Percentiles rank a stretch among this genome's conserved stretches.
Evolutionary conservation across 2,329 filamentous ascomycete species (phyloP).

Genomic region (Rutstroemia sp.): DNA sequence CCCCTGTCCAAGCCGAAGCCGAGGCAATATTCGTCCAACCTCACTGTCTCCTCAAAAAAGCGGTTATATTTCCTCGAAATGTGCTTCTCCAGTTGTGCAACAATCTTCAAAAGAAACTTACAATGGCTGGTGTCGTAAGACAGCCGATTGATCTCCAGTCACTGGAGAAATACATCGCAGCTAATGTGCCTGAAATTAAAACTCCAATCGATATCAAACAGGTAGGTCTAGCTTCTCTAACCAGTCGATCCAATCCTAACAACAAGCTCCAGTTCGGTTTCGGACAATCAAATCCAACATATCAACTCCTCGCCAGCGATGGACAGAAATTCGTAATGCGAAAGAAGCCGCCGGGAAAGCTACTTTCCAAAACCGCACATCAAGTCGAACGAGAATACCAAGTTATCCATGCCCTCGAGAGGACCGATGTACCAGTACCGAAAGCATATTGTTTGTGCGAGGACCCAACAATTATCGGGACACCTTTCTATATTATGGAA

Average conservation of each 20-base stretch:
- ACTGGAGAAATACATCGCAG: conserved; percentile 69
- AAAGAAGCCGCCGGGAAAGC: conserved; percentile 94
- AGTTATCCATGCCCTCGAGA: conserved; percentile 75
- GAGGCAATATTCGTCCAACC: conserved; percentile 3
- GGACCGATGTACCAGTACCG: conserved; percentile 79
- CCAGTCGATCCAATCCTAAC: conserved; percentile 1
- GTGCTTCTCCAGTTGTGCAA: not conserved
- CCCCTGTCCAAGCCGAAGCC: conserved; percentile 5
- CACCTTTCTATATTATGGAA: conserved; percentile 95
- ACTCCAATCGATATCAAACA: conserved; percentile 83
- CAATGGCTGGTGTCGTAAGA: conserved; percentile 79
- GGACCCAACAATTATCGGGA: conserved; percentile 72
- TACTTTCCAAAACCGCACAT: conserved; percentile 90
- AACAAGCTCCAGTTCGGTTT: conserved; percentile 68
- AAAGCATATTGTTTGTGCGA: conserved; percentile 79
- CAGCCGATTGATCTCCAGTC: conserved; percentile 82
- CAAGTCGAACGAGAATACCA: conserved; percentile 94
- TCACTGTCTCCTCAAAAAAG: not conserved
- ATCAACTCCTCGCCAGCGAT: conserved; percentile 71
- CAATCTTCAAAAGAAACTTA: conserved; percentile 6
- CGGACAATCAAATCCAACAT: conserved; percentile 95
- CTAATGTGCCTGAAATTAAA: conserved; percentile 76
- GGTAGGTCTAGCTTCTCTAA: conserved; percentile 39
- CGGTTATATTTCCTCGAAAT: not conserved
- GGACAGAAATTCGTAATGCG: conserved; percentile 77